These are phyloP conservation scores for Microcyclospora pomicola DNA, from an alignment of 2,329 filamentous ascomycete species.

Conservation along the genomic window DNA sequence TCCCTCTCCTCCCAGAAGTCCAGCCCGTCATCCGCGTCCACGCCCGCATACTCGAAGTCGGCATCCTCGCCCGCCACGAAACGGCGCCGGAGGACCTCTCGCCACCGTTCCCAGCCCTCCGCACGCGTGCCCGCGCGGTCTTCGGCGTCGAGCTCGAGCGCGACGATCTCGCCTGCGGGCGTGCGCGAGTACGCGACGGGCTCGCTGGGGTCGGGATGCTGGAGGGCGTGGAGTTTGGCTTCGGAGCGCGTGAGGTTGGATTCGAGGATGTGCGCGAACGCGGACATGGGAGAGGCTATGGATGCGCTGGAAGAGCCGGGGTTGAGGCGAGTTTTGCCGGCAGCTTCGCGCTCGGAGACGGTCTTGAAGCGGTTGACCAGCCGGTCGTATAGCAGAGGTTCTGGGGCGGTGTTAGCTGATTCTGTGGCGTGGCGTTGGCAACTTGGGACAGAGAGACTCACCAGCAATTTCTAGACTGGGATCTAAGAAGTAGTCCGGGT, in stretches of 20 bases:
- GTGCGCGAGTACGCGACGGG: constrained; percentile 38
- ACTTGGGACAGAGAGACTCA: constrained; percentile 19
- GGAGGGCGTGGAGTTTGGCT: constrained; percentile 53
- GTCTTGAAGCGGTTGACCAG: constrained; percentile 67
- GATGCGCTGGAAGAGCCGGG: no score
- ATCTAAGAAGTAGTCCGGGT: constrained; percentile 56
- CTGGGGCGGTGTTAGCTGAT: constrained; percentile 24
- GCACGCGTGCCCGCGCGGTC: constrained; percentile 45
- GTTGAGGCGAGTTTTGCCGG: constrained; percentile 47
- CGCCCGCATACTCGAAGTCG: constrained; percentile 61
- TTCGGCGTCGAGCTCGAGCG: constrained; percentile 41
- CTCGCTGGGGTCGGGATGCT: constrained; percentile 37
- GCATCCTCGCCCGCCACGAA: constrained; percentile 63
- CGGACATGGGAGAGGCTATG: constrained; percentile 19
- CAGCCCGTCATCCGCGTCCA: constrained; percentile 60
- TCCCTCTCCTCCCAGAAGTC: constrained; percentile 52
- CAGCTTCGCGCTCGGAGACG: constrained; percentile 55
- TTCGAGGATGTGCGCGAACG: constrained; percentile 66
- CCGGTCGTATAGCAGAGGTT: constrained; percentile 70
- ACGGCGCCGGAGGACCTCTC: constrained; percentile 54
- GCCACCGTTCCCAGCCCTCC: constrained; percentile 57
- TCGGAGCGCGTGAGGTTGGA: constrained; percentile 65
- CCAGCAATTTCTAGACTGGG: constrained; percentile 48
- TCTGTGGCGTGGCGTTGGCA: no score
- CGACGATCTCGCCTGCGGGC: constrained; percentile 42